These are phyloP conservation scores for Torulaspora pretoriensis DNA, from an alignment of 1,139 yeast genomes.

Conservation along the genomic window DNA sequence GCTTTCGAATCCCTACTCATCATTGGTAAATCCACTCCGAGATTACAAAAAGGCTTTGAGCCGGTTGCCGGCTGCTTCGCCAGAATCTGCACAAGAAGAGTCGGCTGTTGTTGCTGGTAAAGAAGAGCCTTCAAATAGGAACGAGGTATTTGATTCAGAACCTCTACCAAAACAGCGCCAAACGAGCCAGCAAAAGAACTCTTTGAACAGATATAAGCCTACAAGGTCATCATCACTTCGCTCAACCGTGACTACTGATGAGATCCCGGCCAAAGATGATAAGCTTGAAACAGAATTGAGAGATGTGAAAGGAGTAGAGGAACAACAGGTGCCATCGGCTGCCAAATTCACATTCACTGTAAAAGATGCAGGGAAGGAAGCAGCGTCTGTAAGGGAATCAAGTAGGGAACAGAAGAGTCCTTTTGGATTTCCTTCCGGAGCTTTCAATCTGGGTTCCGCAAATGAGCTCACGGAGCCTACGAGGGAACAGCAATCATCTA, in stretches of 20 bases:
- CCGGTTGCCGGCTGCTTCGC: constrained; percentile 4
- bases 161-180: constrained; percentile 6
- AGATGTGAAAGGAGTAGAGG: neutral
- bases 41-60: constrained; percentile 23
- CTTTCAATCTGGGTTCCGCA: too few species aligned
- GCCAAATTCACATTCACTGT: constrained; percentile 16
- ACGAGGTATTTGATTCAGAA: constrained; percentile 4
- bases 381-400: neutral
- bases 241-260: constrained; percentile 29
- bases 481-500: neutral
- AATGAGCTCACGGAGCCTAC: neutral
- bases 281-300: constrained; percentile 1
- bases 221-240: constrained; percentile 38
- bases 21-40: constrained; percentile 29
- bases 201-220: constrained; percentile 36
- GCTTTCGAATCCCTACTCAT: constrained; percentile 53
- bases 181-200: constrained; percentile 9
- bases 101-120: constrained; percentile 14
- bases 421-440: neutral
- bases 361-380: neutral
- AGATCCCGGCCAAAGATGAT: constrained; percentile 13
- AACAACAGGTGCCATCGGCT: constrained; percentile 11
- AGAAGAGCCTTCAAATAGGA: constrained; percentile 13
- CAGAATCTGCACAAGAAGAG: constrained; percentile 5
- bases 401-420: neutral